Evolutionary conservation across 2,329 filamentous ascomycete species (phyloP).

Genomic region (Paraphaeosphaeria minitans): DNA sequence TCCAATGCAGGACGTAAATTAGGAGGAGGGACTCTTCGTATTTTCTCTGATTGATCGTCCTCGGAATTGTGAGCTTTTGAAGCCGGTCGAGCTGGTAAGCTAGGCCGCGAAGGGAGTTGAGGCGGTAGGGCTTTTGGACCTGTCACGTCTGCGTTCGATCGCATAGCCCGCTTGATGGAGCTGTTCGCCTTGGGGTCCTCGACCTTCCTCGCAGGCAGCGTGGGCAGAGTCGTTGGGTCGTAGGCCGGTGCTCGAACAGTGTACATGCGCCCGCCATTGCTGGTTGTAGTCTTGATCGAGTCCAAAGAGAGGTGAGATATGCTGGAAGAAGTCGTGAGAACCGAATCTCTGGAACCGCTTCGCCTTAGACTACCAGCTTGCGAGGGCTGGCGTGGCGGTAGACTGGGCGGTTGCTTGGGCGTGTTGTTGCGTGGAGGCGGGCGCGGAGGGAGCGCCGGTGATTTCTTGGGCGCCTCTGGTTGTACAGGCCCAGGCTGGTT

Average conservation of each 20-base stretch:
- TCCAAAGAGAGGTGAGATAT: slow-evolving; percentile 56
- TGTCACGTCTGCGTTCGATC: slow-evolving; percentile 37
- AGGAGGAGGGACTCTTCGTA: slow-evolving; percentile 42
- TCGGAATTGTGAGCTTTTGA: slow-evolving; percentile 18
- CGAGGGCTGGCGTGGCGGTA: slow-evolving; percentile 53
- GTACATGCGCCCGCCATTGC: slow-evolving; percentile 25
- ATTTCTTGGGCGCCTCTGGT: slow-evolving; percentile 26
- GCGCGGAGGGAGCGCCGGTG: slow-evolving; percentile 42
- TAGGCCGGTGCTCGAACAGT: slow-evolving; percentile 61
- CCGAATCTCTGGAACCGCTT: slow-evolving; percentile 53
- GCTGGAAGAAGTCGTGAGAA: slow-evolving; percentile 56
- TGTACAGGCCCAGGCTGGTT: slow-evolving; percentile 44
- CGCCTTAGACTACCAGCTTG: slow-evolving; percentile 40
- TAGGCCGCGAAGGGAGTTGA: slow-evolving; percentile 35
- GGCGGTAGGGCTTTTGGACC: slow-evolving; percentile 32
- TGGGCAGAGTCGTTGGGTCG: slow-evolving; percentile 60
- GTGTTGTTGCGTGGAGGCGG: slow-evolving; percentile 57
- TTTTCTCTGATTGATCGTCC: slow-evolving; percentile 24
- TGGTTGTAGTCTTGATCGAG: slow-evolving; percentile 52
- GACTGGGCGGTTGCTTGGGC: slow-evolving; percentile 43
- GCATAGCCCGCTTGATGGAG: slow-evolving; percentile 45
- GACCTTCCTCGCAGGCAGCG: slow-evolving; percentile 58
- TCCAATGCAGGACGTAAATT: slow-evolving; percentile 54
- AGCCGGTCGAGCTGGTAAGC: slow-evolving; percentile 27
- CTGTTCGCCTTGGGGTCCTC: slow-evolving; percentile 48